Evolutionary conservation across 2,329 filamentous ascomycete species (phyloP).

Genomic region (Penicillium sp.): DNA sequence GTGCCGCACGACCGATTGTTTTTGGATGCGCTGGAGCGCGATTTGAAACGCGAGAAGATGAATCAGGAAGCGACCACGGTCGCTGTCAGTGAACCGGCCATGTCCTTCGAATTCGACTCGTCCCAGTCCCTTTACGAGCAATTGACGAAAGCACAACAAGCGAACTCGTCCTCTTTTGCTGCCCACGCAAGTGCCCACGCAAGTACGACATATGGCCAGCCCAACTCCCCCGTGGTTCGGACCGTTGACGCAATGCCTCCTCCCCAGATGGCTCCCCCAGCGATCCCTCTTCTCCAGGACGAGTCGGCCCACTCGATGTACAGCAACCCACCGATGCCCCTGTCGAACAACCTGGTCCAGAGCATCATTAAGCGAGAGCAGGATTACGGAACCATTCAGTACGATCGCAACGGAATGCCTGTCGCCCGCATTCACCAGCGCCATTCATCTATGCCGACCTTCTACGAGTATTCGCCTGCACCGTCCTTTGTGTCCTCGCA

Average conservation of each 20-base stretch:
- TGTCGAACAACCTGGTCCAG: conserved; percentile 67
- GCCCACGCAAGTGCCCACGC: conserved; percentile 56
- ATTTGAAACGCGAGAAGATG: conserved; percentile 99
- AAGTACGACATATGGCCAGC: conserved; percentile 65
- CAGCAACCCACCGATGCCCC: conserved; percentile 58
- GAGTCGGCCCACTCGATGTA: conserved; percentile 69
- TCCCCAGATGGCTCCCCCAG: conserved; percentile 73
- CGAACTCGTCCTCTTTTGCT: conserved; percentile 94
- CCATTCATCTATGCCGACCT: conserved; percentile 97
- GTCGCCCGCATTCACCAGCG: conserved; percentile 82
- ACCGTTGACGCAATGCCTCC: conserved; percentile 89
- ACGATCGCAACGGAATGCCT: conserved; percentile 88
- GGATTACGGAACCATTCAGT: conserved; percentile 78
- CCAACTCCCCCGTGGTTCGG: conserved; percentile 84
- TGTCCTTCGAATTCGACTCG: conserved; percentile 99
- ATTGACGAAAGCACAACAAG: conserved; percentile 98
- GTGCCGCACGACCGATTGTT: conserved; percentile 97
- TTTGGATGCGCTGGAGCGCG: conserved; percentile 93
- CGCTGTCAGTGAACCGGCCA: conserved; percentile 91
- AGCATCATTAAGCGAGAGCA: conserved; percentile 83
- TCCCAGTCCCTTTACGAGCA: conserved; percentile 99
- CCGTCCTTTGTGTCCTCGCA: conserved; percentile 98
- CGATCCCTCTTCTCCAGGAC: conserved; percentile 59
- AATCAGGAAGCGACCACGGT: conserved; percentile 95
- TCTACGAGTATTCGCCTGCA: conserved; percentile 96